A percentile compares a stretch with the other conserved stretches of the same genome.
Evolutionary conservation across 495 filamentous ascomycete species (phyloP).

Genomic region (Pseudoneurospora amorphoporcata): DNA sequence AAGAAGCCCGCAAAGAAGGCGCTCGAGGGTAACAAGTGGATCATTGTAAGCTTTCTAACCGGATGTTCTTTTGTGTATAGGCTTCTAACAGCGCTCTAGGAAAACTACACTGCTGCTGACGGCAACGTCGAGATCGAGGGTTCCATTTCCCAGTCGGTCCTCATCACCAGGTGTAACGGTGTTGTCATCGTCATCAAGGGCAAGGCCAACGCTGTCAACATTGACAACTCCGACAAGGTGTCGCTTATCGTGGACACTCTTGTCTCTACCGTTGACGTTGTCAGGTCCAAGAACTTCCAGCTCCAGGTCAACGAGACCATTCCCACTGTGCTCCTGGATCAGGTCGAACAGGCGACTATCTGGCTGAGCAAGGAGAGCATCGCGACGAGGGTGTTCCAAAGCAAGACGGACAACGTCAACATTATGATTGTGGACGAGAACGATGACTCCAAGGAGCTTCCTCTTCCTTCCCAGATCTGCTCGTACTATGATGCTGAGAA

Average conservation of each 20-base stretch:
- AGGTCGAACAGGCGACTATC: slow-evolving; percentile 80
- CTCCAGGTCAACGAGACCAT: slow-evolving; percentile 75
- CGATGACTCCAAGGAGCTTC: slow-evolving; percentile 72
- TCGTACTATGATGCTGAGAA: slow-evolving; percentile 56
- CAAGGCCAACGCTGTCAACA: slow-evolving; percentile 89
- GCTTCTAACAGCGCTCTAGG: slow-evolving; percentile 32
- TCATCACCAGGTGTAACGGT: slow-evolving; percentile 83
- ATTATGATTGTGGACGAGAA: slow-evolving; percentile 66
- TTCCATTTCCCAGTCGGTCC: slow-evolving; percentile 73
- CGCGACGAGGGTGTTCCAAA: slow-evolving; percentile 72
- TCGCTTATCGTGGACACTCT: slow-evolving; percentile 82
- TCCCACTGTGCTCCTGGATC: slow-evolving; percentile 82
- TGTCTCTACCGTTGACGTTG: slow-evolving; percentile 82
- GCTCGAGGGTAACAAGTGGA: slow-evolving; percentile 92
- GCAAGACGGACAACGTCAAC: slow-evolving; percentile 76
- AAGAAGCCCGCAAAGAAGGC: slow-evolving; percentile 91
- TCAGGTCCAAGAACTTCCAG: slow-evolving; percentile 88
- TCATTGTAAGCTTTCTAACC: slow-evolving; percentile 44
- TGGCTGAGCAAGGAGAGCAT: slow-evolving; percentile 74
- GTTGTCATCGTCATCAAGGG: slow-evolving; percentile 79
- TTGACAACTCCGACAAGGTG: slow-evolving; percentile 79
- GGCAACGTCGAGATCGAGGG: slow-evolving; percentile 68
- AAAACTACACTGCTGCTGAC: slow-evolving; percentile 78
- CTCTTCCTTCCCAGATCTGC: slow-evolving; percentile 84
- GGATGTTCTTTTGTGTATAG: background rate